These are phyloP conservation scores for Extremus antarcticus DNA, from an alignment of 495 filamentous ascomycete genomes.

Conservation along the genomic window DNA sequence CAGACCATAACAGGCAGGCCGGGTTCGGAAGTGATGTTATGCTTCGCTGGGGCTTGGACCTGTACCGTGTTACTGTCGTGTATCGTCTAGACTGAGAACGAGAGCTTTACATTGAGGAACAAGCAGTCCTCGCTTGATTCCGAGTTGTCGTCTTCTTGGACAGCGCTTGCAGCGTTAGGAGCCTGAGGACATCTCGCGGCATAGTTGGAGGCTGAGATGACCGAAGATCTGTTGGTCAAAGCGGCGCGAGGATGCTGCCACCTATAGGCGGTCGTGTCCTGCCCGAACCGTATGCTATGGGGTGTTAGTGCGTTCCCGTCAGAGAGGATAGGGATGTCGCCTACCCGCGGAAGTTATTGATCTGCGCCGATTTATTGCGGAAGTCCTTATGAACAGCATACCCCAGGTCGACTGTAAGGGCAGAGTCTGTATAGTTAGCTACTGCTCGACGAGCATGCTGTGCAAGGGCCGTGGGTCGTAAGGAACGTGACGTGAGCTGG, in stretches of 20 bases:
- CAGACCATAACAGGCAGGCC: not conserved
- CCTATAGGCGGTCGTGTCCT: conserved; percentile 15
- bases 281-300: conserved; percentile 17
- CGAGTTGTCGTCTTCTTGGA: not conserved
- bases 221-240: conserved; percentile 10
- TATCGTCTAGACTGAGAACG: not conserved
- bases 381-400: no score
- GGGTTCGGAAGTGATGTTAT: no score
- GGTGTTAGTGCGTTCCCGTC: no score
- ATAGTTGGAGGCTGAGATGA: conserved; percentile 10
- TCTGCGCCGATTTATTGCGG: no score
- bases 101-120: conserved; percentile 12
- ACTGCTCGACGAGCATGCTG: no score
- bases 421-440: no score
- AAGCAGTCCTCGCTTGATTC: conserved; percentile 25
- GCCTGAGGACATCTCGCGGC: conserved; percentile 17
- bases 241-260: conserved; percentile 24
- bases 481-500: no score
- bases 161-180: not conserved
- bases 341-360: no score
- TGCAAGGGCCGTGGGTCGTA: no score
- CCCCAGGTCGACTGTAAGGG: no score
- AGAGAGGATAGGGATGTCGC: no score
- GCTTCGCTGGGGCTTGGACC: conserved; percentile 4
- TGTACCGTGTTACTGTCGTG: conserved; percentile 18